Conservation (phyloP, 352 stramenopile genomes). For the Globisporangium parvum region DNA sequence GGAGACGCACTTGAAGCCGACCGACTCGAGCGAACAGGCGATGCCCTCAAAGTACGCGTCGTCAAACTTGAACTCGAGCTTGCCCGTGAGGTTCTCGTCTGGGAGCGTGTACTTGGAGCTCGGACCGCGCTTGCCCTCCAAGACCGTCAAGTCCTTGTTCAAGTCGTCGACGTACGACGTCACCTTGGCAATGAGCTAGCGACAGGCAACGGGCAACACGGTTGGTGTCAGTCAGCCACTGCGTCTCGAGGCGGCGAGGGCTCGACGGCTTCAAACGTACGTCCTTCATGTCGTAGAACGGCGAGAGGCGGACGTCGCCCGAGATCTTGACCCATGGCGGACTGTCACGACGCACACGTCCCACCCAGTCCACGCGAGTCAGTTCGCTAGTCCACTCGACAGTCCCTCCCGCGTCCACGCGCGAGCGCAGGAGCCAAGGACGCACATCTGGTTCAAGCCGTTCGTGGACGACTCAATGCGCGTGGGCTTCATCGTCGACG, state of each 20-base stretch:
- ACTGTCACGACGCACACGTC: slow-evolving; percentile 24
- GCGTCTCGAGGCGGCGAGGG: not conserved
- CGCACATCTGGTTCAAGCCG: slow-evolving; percentile 80
- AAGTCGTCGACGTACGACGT: slow-evolving; percentile 82
- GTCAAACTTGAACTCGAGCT: slow-evolving; percentile 86
- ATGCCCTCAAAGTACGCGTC: slow-evolving; percentile 85
- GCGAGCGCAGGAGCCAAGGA: not conserved
- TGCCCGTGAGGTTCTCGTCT: slow-evolving; percentile 66
- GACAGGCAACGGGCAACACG: no score
- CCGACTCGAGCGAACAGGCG: slow-evolving; percentile 88
- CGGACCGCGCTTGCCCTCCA: slow-evolving; percentile 80
- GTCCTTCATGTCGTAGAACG: slow-evolving; percentile 90
- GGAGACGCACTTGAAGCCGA: slow-evolving; percentile 64
- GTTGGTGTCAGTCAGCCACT: no score
- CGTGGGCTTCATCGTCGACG: slow-evolving; percentile 85
- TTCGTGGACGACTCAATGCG: slow-evolving; percentile 77
- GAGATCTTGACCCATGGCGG: slow-evolving; percentile 87
- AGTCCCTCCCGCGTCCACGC: no score
- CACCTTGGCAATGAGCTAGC: slow-evolving; percentile 65
- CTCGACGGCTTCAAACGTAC: slow-evolving; percentile 26
- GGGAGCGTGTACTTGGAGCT: slow-evolving; percentile 90
- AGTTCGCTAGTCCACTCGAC: not conserved
- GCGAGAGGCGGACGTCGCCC: slow-evolving; percentile 87
- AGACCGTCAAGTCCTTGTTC: slow-evolving; percentile 75
- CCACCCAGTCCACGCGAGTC: not conserved